A percentile compares a stretch with the other conserved stretches of the same genome.
These are phyloP conservation scores for Euclidium syriacum DNA, from an alignment of 345 rosid species.

Conservation along the genomic window DNA sequence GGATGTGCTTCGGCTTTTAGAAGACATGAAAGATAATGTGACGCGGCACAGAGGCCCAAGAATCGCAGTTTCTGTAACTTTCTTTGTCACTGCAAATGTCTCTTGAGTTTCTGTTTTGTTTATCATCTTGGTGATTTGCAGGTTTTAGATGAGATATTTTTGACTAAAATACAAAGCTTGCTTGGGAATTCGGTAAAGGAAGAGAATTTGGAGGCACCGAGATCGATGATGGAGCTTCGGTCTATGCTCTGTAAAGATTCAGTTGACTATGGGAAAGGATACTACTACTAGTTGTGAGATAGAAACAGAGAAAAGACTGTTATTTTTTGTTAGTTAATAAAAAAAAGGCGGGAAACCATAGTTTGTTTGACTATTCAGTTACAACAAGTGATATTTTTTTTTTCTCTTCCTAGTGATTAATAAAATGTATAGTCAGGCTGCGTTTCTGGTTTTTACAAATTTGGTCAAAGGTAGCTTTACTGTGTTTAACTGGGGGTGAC, in stretches of 20 bases:
- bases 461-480: too few species aligned
- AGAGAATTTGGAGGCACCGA: conserved; percentile 66
- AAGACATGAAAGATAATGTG: conserved; percentile 58
- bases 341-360: neutral
- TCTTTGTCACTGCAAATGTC: neutral
- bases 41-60: conserved; percentile 72
- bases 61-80: conserved; percentile 64
- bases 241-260: conserved; percentile 73
- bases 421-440: neutral
- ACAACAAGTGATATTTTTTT: neutral
- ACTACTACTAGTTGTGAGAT: conserved; percentile 21
- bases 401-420: too few species aligned
- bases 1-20: conserved; percentile 69
- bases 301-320: too few species aligned
- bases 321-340: neutral
- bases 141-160: conserved; percentile 79
- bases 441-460: neutral
- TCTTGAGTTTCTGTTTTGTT: neutral
- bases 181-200: conserved; percentile 63
- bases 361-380: neutral
- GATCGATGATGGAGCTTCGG: conserved; percentile 65
- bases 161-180: conserved; percentile 64
- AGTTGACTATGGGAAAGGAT: conserved; percentile 35
- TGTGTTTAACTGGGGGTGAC: too few species aligned
- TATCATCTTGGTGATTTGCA: conserved; percentile 22